Conservation (phyloP, 176 grass and related monocot genomes). For the Carex littledalei region DNA sequence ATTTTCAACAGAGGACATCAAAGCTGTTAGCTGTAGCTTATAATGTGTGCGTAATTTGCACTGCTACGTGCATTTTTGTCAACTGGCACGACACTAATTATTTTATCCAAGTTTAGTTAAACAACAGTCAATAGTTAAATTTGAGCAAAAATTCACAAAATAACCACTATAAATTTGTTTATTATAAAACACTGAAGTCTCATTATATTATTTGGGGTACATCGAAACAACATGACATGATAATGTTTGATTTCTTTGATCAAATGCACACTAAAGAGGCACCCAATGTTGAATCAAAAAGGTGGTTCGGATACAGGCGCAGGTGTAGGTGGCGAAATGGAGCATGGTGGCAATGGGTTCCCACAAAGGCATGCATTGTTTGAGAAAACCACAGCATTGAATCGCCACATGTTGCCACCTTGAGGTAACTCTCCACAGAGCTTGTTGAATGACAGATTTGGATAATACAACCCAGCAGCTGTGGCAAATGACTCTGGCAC, state of each 20-base stretch:
- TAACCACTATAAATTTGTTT: background rate
- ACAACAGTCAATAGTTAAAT: no score
- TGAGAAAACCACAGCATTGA: background rate
- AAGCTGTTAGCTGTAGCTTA: no score
- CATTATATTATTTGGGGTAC: background rate
- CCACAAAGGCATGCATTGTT: background rate
- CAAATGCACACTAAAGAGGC: background rate
- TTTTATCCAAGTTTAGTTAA: no score
- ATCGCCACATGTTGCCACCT: background rate
- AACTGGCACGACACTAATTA: no score
- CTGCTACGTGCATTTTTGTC: no score
- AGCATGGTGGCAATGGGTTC: background rate
- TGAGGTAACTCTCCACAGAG: background rate
- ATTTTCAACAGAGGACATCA: no score
- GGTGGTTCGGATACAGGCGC: background rate
- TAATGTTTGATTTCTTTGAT: background rate
- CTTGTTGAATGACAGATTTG: background rate
- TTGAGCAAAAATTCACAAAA: background rate
- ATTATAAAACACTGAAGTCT: background rate
- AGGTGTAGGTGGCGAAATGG: background rate
- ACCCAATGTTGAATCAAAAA: background rate
- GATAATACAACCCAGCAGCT: background rate
- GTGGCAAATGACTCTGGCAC: conserved; percentile 7
- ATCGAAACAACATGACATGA: background rate
- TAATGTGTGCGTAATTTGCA: no score